phyloP scores from a whole-genome alignment of 768 basidiomycete species.

The Russula vinacea region DNA sequence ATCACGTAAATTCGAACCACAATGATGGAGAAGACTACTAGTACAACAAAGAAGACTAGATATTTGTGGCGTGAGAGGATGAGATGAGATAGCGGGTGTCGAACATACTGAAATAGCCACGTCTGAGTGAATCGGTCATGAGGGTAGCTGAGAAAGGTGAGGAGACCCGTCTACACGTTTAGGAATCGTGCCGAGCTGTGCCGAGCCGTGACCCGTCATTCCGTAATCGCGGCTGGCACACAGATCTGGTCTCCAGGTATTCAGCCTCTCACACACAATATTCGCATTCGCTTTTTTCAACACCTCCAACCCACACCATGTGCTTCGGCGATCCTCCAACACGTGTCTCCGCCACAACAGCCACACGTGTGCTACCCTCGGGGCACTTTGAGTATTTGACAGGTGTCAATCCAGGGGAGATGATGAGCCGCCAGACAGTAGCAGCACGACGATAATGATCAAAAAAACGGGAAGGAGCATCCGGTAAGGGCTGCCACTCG shows the following conservation, averaged over 20 bases:
- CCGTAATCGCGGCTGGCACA: conserved; percentile 14
- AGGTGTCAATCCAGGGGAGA: conserved; percentile 16
- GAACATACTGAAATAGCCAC: conserved; percentile 25
- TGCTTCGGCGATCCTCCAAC: conserved; percentile 29
- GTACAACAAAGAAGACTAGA: conserved; percentile 19
- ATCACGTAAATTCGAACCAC: conserved; percentile 16
- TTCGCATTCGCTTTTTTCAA: conserved; percentile 21
- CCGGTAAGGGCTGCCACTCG: conserved; percentile 27
- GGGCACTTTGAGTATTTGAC: conserved; percentile 23
- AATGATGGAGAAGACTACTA: conserved; percentile 27
- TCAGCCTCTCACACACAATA: conserved; percentile 26
- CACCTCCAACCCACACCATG: conserved; percentile 26
- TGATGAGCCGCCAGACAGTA: conserved; percentile 28
- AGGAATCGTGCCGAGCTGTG: neutral
- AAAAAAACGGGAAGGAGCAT: conserved; percentile 30
- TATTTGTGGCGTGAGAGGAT: neutral
- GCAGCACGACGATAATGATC: conserved; percentile 29
- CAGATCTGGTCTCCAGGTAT: conserved; percentile 28
- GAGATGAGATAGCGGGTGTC: neutral
- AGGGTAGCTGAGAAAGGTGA: neutral
- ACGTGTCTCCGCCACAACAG: conserved; percentile 29
- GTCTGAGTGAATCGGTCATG: conserved; percentile 22
- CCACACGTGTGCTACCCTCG: conserved; percentile 27
- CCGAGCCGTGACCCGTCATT: conserved; percentile 2
- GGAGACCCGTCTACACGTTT: neutral